Evolutionary conservation across 2,329 filamentous ascomycete species (phyloP).

Genomic region (Colletotrichum eleusines): DNA sequence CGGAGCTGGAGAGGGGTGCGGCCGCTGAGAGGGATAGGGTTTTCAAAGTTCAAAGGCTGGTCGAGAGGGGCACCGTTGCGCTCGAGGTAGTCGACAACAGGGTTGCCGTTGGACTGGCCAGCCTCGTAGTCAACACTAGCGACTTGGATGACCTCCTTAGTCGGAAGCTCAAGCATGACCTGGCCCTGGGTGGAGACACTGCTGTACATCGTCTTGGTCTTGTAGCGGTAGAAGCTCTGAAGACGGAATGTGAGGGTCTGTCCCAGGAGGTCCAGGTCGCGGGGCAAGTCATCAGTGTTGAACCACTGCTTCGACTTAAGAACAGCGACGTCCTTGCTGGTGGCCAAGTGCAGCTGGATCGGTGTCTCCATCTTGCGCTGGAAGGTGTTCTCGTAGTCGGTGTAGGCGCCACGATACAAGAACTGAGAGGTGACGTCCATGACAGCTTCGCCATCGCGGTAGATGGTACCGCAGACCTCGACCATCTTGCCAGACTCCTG

Average conservation of each 20-base stretch:
- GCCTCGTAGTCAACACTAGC: conserved; percentile 97
- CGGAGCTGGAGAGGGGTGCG: conserved; percentile 90
- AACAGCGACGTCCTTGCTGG: conserved; percentile 91
- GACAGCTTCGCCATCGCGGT: conserved; percentile 82
- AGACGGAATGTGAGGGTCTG: conserved; percentile 97
- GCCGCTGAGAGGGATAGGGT: conserved; percentile 93
- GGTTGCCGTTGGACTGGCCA: conserved; percentile 92
- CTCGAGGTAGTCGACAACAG: conserved; percentile 94
- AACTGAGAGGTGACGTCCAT: conserved; percentile 99
- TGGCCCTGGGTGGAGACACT: conserved; percentile 92
- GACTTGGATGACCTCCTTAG: conserved; percentile 97
- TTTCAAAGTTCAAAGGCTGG: conserved; percentile 97
- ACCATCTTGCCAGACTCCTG: conserved; percentile 99
- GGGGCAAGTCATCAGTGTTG: conserved; percentile 75
- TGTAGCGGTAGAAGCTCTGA: conserved; percentile 90
- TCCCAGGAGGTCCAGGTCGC: conserved; percentile 87
- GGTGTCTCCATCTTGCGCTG: conserved; percentile 96
- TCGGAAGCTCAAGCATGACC: conserved; percentile 92
- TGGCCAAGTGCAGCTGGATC: conserved; percentile 90
- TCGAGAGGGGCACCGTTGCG: conserved; percentile 93
- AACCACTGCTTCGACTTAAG: conserved; percentile 99
- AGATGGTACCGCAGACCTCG: conserved; percentile 98
- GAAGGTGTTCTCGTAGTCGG: conserved; percentile 98
- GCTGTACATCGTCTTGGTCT: conserved; percentile 93
- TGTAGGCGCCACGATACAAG: conserved; percentile 92